These are phyloP conservation scores for Physaria fendleri DNA, from an alignment of 345 rosid genomes.

Conservation along the genomic window DNA sequence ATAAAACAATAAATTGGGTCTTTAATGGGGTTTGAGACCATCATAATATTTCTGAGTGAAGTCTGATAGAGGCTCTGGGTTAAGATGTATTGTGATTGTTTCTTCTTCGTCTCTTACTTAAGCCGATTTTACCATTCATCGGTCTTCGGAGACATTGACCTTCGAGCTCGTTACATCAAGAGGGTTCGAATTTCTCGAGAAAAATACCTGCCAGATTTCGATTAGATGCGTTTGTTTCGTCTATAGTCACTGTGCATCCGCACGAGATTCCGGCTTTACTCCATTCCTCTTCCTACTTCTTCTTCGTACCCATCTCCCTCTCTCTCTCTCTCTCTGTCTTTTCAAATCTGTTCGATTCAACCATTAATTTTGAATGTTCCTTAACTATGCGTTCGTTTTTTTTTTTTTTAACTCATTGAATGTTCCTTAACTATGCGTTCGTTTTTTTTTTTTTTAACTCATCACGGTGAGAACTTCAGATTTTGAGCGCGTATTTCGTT, in stretches of 20 bases:
- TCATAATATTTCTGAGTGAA: background rate
- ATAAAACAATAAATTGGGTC: too few relatives aligned
- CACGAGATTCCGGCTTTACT: slow-evolving; percentile 70
- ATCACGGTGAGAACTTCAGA: slow-evolving; percentile 32
- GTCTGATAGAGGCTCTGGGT: background rate
- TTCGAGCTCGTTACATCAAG: background rate
- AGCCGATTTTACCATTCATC: slow-evolving; percentile 13
- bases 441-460: background rate
- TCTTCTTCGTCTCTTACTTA: background rate
- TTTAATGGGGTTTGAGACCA: background rate
- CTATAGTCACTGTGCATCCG: slow-evolving; percentile 66
- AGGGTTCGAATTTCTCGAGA: slow-evolving; percentile 10
- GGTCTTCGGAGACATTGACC: slow-evolving; percentile 23
- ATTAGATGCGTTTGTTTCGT: slow-evolving; percentile 46
- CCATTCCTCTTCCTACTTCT: slow-evolving; percentile 78
- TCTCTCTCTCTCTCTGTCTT: background rate
- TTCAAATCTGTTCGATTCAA: background rate
- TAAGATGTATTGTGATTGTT: too few relatives aligned
- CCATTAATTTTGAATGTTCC: background rate
- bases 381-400: background rate
- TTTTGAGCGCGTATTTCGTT: slow-evolving; percentile 84
- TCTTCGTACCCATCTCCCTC: slow-evolving; percentile 53
- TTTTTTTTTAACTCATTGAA: background rate
- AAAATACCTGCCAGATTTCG: slow-evolving; percentile 40
- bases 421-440: background rate